Evolutionary conservation across 495 filamentous ascomycete genomes (phyloP), one percentile per base, ranked within the genome.

Genomic region (Xanthoparmelia taractica): DNA sequence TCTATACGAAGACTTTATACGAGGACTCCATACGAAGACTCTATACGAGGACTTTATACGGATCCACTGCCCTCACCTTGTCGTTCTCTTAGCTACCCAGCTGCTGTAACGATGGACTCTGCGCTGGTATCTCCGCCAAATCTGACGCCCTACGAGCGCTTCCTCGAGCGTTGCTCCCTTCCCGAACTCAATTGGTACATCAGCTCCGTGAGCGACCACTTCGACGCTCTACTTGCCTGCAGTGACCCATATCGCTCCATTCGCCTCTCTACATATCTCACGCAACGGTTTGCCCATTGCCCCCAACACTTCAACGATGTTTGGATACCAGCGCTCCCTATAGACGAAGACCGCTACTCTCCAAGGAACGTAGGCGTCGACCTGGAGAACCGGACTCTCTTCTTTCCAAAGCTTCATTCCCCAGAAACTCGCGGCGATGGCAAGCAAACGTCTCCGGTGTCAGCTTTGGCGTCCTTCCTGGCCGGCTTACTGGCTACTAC

Each of bases 151-250:
- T 54, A 54, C 17, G 50, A 54, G 29, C 50, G 50, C 50, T 54
- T 54, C 17, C 50, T 54, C 50, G 50, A 54, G 29, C 50, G 50
- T 33, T 54, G 50, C 29, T 54, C 50, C 6, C 50, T 54, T 6
- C 50, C 50, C 29, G 27, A 54, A 54, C 50, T 54, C 50, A 54
- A 54, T 54, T 54, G 50, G 50, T 54, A 54, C 50, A 54, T 54
- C 50, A 33, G 3, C 17, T 31, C 50, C 27, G 15, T 54, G 29
- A 54, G 27, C 50, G 50, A 54, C 29, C 50, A 54, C 29, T 54
- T 54, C 29, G 50, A 33, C 17, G 50, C 50, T 33, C 50, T 54
- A 15, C 50, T 54, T 18, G 50, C 29, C 50, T 29, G 50, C 27
- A 33, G 50, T 6, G 50, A 33, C 50, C 50, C 50, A 2, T 54